phyloP scores from a whole-genome alignment of 2,329 filamentous ascomycete genomes.

The Arthrobotrys iridis region DNA sequence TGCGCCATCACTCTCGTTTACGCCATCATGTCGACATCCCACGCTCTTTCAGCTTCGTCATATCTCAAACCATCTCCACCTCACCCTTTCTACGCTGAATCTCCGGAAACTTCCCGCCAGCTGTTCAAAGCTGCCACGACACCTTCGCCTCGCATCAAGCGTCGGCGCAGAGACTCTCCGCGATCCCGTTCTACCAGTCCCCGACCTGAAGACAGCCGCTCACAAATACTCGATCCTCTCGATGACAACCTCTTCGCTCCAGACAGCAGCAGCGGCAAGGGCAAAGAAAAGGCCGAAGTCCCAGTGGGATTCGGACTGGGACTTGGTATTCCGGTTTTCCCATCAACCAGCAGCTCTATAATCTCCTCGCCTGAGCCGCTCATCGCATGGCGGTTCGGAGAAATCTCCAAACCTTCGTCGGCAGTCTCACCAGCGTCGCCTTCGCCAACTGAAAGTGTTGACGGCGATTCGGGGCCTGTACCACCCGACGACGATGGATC shows the following conservation, averaged over 20 bases:
- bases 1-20: constrained; percentile 26
- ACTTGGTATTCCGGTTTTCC: constrained; percentile 42
- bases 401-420: constrained; percentile 31
- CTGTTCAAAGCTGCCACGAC: constrained; percentile 47
- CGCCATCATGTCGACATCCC: constrained; percentile 43
- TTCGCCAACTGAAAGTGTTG: constrained; percentile 47
- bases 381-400: constrained; percentile 45
- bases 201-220: constrained; percentile 35
- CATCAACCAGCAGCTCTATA: neutral
- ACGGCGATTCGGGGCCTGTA: constrained; percentile 30
- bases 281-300: constrained; percentile 21
- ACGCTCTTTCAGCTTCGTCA: constrained; percentile 19
- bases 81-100: constrained; percentile 47
- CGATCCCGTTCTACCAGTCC: constrained; percentile 29
- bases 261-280: constrained; percentile 23
- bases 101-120: constrained; percentile 41
- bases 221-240: constrained; percentile 10
- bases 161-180: constrained; percentile 30
- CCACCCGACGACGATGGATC: constrained; percentile 40
- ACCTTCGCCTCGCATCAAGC: constrained; percentile 45
- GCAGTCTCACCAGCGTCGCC: constrained; percentile 30
- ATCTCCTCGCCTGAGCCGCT: constrained; percentile 20
- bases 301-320: constrained; percentile 47
- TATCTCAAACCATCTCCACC: constrained; percentile 35
- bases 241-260: constrained; percentile 36